Percentiles rank a stretch among this genome's conserved stretches.
Conservation (phyloP, 1,284 basidiomycete genomes). For the Trichosporon sp. region DNA sequence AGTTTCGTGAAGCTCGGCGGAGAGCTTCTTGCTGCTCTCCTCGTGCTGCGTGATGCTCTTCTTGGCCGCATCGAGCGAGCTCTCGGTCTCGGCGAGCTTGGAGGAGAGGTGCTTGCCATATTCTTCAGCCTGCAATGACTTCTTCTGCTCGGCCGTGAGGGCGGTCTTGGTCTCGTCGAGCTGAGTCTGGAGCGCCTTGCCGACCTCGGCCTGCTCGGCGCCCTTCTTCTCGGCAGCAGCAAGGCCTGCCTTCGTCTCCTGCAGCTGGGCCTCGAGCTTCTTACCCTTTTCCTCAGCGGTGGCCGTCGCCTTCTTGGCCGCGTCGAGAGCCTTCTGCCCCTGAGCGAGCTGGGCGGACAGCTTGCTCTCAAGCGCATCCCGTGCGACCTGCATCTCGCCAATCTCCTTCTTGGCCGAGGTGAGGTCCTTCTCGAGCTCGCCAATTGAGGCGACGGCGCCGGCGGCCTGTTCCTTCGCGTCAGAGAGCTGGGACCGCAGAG, state of each 20-base stretch:
- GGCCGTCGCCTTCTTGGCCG: constrained; percentile 31
- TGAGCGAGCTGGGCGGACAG: constrained; percentile 23
- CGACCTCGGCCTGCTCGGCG: not conserved
- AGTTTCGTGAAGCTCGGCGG: constrained; percentile 35
- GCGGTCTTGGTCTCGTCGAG: constrained; percentile 35
- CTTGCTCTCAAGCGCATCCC: constrained; percentile 37
- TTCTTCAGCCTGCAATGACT: constrained; percentile 17
- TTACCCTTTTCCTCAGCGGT: constrained; percentile 32
- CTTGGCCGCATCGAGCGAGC: constrained; percentile 13
- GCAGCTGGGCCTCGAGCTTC: constrained; percentile 31
- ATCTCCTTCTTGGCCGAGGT: constrained; percentile 34
- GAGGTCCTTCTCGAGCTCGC: constrained; percentile 24
- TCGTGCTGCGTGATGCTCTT: constrained; percentile 23
- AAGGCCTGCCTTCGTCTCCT: constrained; percentile 43
- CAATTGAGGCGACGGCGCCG: constrained; percentile 10
- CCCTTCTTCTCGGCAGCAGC: constrained; percentile 27
- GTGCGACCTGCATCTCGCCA: constrained; percentile 30
- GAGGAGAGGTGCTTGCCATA: not conserved
- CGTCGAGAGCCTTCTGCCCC: constrained; percentile 31
- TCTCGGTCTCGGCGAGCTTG: not conserved
- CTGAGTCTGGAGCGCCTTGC: constrained; percentile 36
- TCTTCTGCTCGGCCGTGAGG: not conserved
- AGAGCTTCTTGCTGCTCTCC: constrained; percentile 27
- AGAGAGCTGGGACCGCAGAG: not conserved
- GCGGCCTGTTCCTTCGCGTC: not conserved